Percentiles rank a stretch among this genome's conserved stretches.
Conservation (phyloP, 768 basidiomycete species). For the Cyathus striatus region DNA sequence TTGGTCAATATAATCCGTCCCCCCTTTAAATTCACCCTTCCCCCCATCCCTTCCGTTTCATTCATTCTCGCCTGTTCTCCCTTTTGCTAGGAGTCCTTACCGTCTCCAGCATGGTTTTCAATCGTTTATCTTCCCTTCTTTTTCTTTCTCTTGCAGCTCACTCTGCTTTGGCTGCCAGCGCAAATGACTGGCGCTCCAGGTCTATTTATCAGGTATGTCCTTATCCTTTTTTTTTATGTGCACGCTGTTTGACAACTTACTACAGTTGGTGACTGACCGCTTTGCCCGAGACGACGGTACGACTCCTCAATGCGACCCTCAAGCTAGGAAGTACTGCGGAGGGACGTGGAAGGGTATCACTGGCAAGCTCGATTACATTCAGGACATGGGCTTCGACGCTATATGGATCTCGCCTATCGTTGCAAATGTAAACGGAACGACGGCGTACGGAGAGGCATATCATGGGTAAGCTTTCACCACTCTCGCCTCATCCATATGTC, state of each 20-base stretch:
- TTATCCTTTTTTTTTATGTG: background rate
- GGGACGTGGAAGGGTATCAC: constrained; percentile 64
- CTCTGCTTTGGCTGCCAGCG: constrained; percentile 1
- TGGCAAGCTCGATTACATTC: constrained; percentile 70
- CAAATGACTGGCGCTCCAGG: constrained; percentile 15
- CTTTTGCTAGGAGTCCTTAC: too few species aligned
- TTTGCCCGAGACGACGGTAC: constrained; percentile 51
- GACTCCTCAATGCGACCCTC: constrained; percentile 45
- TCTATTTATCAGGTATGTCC: constrained; percentile 18
- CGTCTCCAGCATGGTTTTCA: background rate
- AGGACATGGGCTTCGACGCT: constrained; percentile 69
- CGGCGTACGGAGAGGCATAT: constrained; percentile 66
- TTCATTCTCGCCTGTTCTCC: too few species aligned
- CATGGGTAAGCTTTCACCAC: constrained; percentile 77
- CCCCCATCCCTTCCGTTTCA: too few species aligned
- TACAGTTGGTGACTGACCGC: constrained; percentile 58
- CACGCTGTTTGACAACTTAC: too few species aligned
- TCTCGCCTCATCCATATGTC: too few species aligned
- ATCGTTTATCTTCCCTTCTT: constrained; percentile 1
- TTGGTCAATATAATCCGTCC: too few species aligned
- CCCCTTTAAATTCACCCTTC: too few species aligned
- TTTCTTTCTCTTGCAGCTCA: background rate
- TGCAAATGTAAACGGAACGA: constrained; percentile 52
- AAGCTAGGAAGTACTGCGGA: constrained; percentile 59
- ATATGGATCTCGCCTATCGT: constrained; percentile 75